Conservation (phyloP, 495 filamentous ascomycete genomes). For the Hyaloscypha finlandica region DNA sequence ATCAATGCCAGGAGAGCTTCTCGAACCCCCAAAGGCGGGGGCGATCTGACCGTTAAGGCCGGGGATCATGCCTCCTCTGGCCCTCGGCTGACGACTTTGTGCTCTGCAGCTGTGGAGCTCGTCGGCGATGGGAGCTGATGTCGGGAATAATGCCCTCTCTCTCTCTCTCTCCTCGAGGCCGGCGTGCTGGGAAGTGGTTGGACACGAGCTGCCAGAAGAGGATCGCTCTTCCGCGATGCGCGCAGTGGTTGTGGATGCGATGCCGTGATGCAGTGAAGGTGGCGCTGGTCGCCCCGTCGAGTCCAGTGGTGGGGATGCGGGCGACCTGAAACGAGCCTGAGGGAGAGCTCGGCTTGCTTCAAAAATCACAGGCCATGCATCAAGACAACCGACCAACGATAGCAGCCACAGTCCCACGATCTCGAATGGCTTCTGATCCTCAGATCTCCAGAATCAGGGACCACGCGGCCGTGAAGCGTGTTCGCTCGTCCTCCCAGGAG, state of each 20-base stretch:
- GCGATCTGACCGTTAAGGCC: slow-evolving; percentile 20
- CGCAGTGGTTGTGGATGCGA: slow-evolving; percentile 8
- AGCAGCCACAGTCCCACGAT: not conserved
- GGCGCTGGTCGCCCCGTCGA: not conserved
- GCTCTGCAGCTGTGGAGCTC: not conserved
- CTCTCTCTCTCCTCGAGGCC: not conserved
- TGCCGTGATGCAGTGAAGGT: not conserved
- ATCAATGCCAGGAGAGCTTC: slow-evolving; percentile 25
- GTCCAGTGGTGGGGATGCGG: not conserved
- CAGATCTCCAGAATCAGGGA: not conserved
- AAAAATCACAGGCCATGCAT: slow-evolving; percentile 16
- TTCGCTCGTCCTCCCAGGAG: not conserved
- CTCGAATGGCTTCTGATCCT: not conserved
- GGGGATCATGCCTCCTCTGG: slow-evolving; percentile 17
- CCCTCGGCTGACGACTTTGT: slow-evolving; percentile 10
- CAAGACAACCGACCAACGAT: not conserved
- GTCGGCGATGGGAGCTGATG: slow-evolving; percentile 1
- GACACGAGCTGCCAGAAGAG: slow-evolving; percentile 23
- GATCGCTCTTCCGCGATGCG: slow-evolving; percentile 11
- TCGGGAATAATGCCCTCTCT: slow-evolving; percentile 1
- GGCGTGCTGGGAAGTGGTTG: slow-evolving; percentile 8
- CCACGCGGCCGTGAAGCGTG: slow-evolving; percentile 6
- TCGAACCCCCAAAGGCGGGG: slow-evolving; percentile 21
- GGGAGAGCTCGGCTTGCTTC: slow-evolving; percentile 31
- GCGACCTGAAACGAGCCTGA: slow-evolving; percentile 28